Evolutionary conservation across 495 filamentous ascomycete species (phyloP), one percentile per base, ranked within the genome.

Genomic region (Neurospora sp.): DNA sequence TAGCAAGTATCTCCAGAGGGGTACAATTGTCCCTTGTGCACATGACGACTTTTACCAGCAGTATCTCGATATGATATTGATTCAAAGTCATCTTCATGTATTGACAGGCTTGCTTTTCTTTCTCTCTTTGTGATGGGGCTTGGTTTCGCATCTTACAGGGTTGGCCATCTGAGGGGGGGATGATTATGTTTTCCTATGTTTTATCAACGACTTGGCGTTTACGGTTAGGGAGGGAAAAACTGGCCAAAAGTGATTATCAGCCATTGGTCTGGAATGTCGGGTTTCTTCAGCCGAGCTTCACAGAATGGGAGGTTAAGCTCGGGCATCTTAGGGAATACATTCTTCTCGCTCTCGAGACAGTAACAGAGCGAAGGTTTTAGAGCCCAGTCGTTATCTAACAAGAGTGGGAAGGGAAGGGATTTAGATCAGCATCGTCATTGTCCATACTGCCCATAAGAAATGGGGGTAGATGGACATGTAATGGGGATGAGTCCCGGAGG

Each of bases 51-150:
- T 77, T 76, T 72, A 72, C 71, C 12, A 14, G 54, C 72, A 76
- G 70, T 79, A 80, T 79, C 73, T 77, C 73, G 75, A 70, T 79
- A 79, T 73, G 80, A 48, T 77, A 79, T 80, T 69, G 73, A 72
- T 77, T 78, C 71, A 14, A 62, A 62, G 75, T 73, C 78, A 78
- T 75, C 70, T 59, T 80, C 78, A 76, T 80, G 80, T 79, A 78
- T 74, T 71, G 76, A 76, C 79, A 79, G 77, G 75, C 74, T 78
- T 79, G 74, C 69, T 76, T 78, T 35, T 66, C 38, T n/a, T 16
- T 35, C 4, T 41, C 62, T 39, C 16, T 38, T 35, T 16, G 18
- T 42, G 38, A 8, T 27, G 39, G 35, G 39, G 69, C 54, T 5
- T 62, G 23, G 54, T 62, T 16, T 31, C 54, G 12, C 54, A 35